A percentile compares a stretch with the other conserved stretches of the same genome.
Conservation (phyloP, 1,284 basidiomycete genomes). For the Cystobasidium pallidum region DNA sequence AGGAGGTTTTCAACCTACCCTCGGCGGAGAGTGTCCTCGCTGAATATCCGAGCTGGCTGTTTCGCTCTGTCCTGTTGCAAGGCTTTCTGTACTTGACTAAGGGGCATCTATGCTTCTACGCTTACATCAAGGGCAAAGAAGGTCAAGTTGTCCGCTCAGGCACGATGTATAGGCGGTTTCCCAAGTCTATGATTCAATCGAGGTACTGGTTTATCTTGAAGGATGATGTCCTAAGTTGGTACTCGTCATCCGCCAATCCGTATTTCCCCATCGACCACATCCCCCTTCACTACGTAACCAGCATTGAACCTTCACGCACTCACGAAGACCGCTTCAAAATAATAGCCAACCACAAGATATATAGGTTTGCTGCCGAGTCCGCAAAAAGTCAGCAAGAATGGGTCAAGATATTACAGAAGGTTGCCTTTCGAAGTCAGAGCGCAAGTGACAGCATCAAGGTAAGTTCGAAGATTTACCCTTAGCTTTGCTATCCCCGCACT, state of each 20-base stretch:
- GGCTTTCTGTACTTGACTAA: slow-evolving; percentile 96
- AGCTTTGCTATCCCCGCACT: too few relatives aligned
- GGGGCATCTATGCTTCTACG: slow-evolving; percentile 92
- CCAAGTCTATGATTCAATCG: slow-evolving; percentile 81
- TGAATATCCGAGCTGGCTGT: slow-evolving; percentile 64
- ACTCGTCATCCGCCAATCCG: slow-evolving; percentile 90
- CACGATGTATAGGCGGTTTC: slow-evolving; percentile 69
- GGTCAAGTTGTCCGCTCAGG: slow-evolving; percentile 54
- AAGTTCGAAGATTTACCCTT: slow-evolving; percentile 45
- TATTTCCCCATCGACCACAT: slow-evolving; percentile 96
- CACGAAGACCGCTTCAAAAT: slow-evolving; percentile 55
- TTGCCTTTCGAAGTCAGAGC: slow-evolving; percentile 91
- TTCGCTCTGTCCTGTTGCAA: slow-evolving; percentile 68
- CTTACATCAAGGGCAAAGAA: slow-evolving; percentile 86
- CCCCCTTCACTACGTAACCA: slow-evolving; percentile 86
- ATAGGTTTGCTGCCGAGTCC: slow-evolving; percentile 55
- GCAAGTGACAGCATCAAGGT: slow-evolving; percentile 93
- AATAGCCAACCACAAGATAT: slow-evolving; percentile 53
- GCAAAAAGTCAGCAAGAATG: slow-evolving; percentile 61
- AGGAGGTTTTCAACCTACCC: slow-evolving; percentile 78
- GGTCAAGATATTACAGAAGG: slow-evolving; percentile 86
- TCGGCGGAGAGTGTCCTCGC: slow-evolving; percentile 79
- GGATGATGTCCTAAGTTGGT: slow-evolving; percentile 93
- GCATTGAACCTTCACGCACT: slow-evolving; percentile 74
- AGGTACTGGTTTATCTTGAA: slow-evolving; percentile 93